Conservation (phyloP, 1,284 basidiomycete species). For the Puccinia horiana region DNA sequence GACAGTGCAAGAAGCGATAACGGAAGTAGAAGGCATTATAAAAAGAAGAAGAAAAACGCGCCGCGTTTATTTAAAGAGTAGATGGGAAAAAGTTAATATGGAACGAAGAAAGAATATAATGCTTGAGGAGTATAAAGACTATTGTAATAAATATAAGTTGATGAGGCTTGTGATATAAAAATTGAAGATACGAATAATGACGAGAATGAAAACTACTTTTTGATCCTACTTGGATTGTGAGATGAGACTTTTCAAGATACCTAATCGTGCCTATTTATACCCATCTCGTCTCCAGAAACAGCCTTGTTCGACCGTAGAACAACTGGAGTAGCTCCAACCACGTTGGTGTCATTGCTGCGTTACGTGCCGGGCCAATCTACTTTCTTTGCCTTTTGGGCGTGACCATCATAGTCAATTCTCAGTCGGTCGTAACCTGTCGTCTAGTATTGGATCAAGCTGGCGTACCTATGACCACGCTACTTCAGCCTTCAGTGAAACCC, state of each 20-base stretch:
- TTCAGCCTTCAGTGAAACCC: background rate
- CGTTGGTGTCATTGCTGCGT: background rate
- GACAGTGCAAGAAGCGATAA: constrained; percentile 9
- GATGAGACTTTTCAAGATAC: background rate
- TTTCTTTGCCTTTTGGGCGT: background rate
- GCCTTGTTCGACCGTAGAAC: background rate
- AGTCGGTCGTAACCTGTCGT: background rate
- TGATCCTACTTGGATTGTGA: background rate
- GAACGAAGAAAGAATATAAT: background rate
- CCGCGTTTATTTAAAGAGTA: background rate
- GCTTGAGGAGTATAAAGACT: background rate
- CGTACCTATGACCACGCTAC: background rate
- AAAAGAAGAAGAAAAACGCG: background rate
- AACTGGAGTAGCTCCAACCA: background rate
- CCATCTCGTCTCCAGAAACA: background rate
- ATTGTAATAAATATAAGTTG: background rate
- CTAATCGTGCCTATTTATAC: background rate
- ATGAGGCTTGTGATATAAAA: background rate
- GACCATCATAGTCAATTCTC: background rate
- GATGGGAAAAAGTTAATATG: background rate
- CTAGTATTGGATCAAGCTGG: background rate
- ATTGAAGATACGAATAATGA: background rate
- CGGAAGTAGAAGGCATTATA: constrained; percentile 11
- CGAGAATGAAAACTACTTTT: background rate
- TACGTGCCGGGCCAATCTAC: background rate